Evolutionary conservation across 1,284 basidiomycete species (phyloP), one percentile per base, ranked within the genome.

Genomic region (Puccinia coronata): DNA sequence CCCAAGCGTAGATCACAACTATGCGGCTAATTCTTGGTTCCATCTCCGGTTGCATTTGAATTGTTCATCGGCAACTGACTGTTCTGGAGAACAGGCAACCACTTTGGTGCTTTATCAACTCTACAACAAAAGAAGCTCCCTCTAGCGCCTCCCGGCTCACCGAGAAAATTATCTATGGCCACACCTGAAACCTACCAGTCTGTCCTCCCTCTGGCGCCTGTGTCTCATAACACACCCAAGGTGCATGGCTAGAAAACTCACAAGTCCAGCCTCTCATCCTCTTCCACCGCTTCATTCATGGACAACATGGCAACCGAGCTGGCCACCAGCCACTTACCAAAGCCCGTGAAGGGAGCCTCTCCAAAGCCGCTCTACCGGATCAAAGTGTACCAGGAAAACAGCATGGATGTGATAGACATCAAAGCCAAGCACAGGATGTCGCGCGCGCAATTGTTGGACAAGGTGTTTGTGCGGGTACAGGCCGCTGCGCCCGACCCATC

Each of bases 361-460:
- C 91, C 57, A n/a, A 25, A 34, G 25, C 39, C 94, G 51, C 96
- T 95, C 87, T 90, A 98, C 84, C 98, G 98, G 88, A 97, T 99
- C 88, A 99, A 99, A 88, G 94, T 99, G 78, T 97, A 96, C 85
- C 92, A 97, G 86, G 90, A 92, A 43, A 89, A 92, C 82, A 92
- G 94, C 36, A 94, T 98, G 86, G 96, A 98, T 86, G 88, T 99
- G 74, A 94, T 99, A 82, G 96, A 96, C 2, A 94, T 99, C 75
- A 92, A 97, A n/a, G 96, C 98, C 59, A 95, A 96, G 84, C 95
- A 96, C n/a, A 90, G 90, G 51, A 95, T 98, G 43, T 91, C 93
- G 6, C 92, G 93, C 84, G 88, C 87, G 18, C 93, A 96, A 85
- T 89, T 99, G 82, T 90, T 98, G 88, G 92, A 92, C 73, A 99